Evolutionary conservation across 148 eudicot genomes (phyloP).

Genomic region (Vaccinium darrowii): DNA sequence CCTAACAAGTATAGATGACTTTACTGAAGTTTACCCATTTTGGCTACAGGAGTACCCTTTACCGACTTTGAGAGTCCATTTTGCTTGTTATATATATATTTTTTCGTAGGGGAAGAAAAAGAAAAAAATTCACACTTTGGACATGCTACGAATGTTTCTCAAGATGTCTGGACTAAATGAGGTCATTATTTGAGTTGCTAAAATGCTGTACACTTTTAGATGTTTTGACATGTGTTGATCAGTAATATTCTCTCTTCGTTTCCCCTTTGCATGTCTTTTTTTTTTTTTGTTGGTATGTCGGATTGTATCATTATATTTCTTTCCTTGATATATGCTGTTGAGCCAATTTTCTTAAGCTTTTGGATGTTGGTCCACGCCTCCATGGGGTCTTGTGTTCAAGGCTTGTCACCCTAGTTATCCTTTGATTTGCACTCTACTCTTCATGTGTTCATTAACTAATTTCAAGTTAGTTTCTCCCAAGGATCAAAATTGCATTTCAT

Average conservation of each 20-base stretch:
- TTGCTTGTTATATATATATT: background rate
- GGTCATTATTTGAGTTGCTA: background rate
- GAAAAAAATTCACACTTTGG: background rate
- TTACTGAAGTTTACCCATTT: background rate
- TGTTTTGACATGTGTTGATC: background rate
- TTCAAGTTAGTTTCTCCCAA: background rate
- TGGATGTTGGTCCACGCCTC: background rate
- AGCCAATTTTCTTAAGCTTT: background rate
- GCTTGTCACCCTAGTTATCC: background rate
- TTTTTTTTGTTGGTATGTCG: background rate
- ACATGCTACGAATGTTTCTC: constrained; percentile 1
- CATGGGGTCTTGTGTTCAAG: background rate
- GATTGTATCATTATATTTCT: background rate
- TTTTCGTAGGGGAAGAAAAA: background rate
- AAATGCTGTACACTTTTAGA: background rate
- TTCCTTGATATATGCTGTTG: background rate
- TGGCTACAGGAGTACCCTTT: background rate
- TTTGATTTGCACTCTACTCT: background rate
- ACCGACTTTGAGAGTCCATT: constrained; percentile 3
- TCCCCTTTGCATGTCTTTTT: background rate
- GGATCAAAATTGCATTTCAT: background rate
- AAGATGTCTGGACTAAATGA: background rate
- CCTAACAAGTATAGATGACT: background rate
- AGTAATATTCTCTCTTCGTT: background rate
- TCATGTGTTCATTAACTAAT: background rate